Conservation (phyloP, 495 filamentous ascomycete species). For the Xylaria flabelliformis region DNA sequence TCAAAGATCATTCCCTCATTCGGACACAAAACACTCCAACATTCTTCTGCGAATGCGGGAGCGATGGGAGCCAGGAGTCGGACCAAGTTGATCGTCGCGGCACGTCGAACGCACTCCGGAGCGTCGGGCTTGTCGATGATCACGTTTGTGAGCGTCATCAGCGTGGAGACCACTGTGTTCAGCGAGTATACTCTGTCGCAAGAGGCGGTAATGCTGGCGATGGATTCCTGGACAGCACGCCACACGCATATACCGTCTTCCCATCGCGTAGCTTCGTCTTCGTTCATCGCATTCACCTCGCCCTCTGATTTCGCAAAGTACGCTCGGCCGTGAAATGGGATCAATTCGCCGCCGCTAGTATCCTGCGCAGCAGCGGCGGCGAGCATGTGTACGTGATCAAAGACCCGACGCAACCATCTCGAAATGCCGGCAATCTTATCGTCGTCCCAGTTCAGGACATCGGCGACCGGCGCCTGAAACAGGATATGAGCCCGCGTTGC, state of each 20-base stretch:
- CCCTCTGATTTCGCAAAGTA: constrained; percentile 40
- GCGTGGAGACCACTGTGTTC: constrained; percentile 81
- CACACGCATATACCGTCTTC: constrained; percentile 65
- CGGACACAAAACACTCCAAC: constrained; percentile 66
- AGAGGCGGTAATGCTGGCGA: constrained; percentile 70
- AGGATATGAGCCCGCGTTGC: constrained; percentile 85
- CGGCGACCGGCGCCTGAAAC: constrained; percentile 82
- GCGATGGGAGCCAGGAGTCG: constrained; percentile 78
- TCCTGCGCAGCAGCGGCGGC: constrained; percentile 8
- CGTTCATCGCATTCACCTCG: constrained; percentile 29
- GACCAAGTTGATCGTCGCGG: constrained; percentile 58
- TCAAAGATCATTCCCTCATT: constrained; percentile 53
- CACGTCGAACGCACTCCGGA: constrained; percentile 36
- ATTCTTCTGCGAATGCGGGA: constrained; percentile 79
- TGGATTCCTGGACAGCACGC: constrained; percentile 68
- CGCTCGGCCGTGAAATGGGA: constrained; percentile 28
- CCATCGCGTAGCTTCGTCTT: constrained; percentile 36
- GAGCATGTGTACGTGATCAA: constrained; percentile 59
- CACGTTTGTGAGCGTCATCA: constrained; percentile 78
- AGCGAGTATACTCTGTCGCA: constrained; percentile 73
- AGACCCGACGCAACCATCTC: constrained; percentile 75
- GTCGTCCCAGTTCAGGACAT: constrained; percentile 88
- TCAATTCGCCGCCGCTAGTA: neutral
- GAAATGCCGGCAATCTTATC: constrained; percentile 80
- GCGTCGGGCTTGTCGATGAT: constrained; percentile 48